phyloP scores from a whole-genome alignment of 208 protist species.

The Leishmania major region DNA sequence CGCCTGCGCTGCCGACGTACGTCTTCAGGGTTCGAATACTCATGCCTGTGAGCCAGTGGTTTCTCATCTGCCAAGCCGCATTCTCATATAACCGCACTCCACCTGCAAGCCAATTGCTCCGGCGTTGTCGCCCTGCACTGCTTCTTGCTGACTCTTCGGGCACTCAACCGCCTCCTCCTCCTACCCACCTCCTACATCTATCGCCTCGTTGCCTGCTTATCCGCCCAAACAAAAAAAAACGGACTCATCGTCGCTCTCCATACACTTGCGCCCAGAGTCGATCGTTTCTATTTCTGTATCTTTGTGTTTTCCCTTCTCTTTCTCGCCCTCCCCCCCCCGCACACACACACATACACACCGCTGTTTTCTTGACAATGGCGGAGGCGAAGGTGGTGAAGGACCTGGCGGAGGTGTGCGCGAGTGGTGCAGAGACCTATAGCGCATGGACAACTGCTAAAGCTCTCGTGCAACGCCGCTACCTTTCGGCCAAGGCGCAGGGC shows the following conservation, averaged over 20 bases:
- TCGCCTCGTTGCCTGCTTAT: background rate
- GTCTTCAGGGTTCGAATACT: background rate
- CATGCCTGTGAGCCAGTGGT: background rate
- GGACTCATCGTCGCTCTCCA: background rate
- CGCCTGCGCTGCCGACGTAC: background rate
- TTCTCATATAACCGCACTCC: background rate
- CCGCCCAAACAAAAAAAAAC: background rate
- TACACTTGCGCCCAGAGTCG: no score
- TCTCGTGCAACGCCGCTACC: conserved; percentile 28
- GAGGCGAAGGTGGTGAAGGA: conserved; percentile 18
- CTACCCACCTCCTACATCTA: background rate
- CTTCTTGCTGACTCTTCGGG: background rate
- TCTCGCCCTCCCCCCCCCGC: background rate
- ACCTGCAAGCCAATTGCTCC: background rate
- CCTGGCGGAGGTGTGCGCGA: conserved; percentile 28
- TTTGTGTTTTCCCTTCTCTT: conserved; percentile 7
- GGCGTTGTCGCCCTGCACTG: background rate
- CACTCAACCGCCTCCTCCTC: background rate
- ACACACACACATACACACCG: no score
- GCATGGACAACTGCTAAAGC: conserved; percentile 41
- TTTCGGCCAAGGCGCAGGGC: conserved; percentile 6
- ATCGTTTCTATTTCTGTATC: background rate
- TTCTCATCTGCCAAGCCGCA: background rate
- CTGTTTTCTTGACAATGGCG: conserved; percentile 12
- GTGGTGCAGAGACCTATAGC: conserved; percentile 40